Conservation (phyloP, 345 rosid genomes). For the Cochlearia excelsa region DNA sequence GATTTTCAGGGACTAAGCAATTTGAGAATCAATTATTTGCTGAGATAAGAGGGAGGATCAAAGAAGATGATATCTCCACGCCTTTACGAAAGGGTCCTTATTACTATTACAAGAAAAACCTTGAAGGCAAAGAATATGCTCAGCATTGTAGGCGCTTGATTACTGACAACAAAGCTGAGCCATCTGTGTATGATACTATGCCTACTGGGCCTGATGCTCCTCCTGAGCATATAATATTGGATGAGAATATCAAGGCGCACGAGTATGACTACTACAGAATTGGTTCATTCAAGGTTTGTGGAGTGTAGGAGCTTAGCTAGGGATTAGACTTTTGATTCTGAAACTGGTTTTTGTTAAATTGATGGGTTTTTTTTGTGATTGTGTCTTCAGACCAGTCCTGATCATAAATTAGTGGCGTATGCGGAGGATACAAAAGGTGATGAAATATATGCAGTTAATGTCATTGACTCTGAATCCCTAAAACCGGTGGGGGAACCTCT, state of each 20-base stretch:
- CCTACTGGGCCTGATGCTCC: constrained; percentile 68
- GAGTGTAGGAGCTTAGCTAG: not conserved
- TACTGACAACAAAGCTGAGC: constrained; percentile 38
- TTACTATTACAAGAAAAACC: constrained; percentile 63
- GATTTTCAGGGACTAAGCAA: constrained; percentile 54
- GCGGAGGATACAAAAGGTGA: constrained; percentile 87
- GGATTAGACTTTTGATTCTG: not conserved
- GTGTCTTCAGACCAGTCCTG: constrained; percentile 60
- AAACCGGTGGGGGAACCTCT: constrained; percentile 53
- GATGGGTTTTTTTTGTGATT: not conserved
- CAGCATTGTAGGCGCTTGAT: constrained; percentile 66
- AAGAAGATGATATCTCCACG: constrained; percentile 84
- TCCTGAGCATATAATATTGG: constrained; percentile 76
- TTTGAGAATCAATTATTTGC: constrained; percentile 60
- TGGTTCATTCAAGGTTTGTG: constrained; percentile 57
- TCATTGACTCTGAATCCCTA: constrained; percentile 62
- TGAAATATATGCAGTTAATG: constrained; percentile 62
- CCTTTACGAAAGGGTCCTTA: constrained; percentile 66
- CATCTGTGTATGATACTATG: constrained; percentile 72
- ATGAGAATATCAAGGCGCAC: constrained; percentile 76
- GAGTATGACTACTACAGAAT: constrained; percentile 54
- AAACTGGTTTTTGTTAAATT: not conserved
- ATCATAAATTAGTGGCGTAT: constrained; percentile 74
- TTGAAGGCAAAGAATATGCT: constrained; percentile 85
- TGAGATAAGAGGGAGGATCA: constrained; percentile 74